A percentile compares a stretch with the other conserved stretches of the same genome.
Conservation (phyloP, 2,329 filamentous ascomycete species). For the Tolypocladium tropicale region DNA sequence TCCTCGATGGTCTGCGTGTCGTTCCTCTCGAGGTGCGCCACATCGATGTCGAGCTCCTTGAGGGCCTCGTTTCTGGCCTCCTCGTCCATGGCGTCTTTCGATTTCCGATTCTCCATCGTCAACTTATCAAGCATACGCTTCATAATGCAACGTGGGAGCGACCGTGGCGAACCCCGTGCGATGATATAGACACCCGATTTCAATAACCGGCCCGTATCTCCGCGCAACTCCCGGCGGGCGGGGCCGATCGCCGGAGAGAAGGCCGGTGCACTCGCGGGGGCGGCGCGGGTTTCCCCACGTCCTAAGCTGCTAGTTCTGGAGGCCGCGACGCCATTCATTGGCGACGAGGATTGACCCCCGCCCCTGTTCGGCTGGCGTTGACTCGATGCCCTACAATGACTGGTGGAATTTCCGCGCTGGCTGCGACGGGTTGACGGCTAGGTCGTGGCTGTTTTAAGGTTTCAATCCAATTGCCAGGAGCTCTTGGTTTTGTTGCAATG, state of each 20-base stretch:
- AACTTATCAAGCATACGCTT: not conserved
- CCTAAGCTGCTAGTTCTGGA: not conserved
- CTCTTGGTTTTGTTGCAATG: not conserved
- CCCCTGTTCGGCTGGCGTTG: not conserved
- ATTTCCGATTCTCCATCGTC: not conserved
- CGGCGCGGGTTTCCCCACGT: not conserved
- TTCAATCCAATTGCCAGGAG: not conserved
- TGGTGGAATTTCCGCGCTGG: not conserved
- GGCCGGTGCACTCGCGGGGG: not conserved
- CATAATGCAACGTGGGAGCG: not conserved
- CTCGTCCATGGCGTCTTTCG: not conserved
- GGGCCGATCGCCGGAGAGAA: not conserved
- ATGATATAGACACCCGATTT: not conserved
- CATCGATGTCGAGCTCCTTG: conserved; percentile 2
- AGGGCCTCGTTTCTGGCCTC: not conserved
- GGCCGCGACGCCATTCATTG: not conserved
- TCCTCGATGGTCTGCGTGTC: conserved; percentile 6
- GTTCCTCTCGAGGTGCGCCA: conserved; percentile 9
- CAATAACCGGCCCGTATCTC: not conserved
- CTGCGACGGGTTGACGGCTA: not conserved
- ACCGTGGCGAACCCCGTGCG: not conserved
- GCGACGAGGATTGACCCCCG: not conserved
- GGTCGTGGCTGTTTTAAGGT: not conserved
- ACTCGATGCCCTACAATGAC: not conserved
- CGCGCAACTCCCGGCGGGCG: not conserved